Evolutionary conservation across 2,329 filamentous ascomycete genomes (phyloP).

Genomic region (Ophiocordyceps camponoti-floridani): DNA sequence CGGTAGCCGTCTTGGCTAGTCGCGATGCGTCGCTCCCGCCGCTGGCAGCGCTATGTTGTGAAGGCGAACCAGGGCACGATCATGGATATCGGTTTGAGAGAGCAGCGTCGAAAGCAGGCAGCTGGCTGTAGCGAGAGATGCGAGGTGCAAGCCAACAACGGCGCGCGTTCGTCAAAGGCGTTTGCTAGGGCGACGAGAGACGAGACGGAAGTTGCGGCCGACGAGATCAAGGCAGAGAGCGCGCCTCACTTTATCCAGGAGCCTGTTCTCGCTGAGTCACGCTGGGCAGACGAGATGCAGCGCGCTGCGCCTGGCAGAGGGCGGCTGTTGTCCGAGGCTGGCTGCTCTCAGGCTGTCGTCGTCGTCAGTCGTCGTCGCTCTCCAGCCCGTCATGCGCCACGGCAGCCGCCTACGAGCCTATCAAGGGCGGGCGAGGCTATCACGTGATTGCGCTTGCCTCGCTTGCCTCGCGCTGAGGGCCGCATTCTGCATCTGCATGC

Average conservation of each 20-base stretch:
- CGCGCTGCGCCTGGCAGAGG: not conserved
- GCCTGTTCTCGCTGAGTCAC: not conserved
- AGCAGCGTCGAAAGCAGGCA: not conserved
- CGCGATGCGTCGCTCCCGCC: constrained; percentile 3
- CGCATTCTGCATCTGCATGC: not conserved
- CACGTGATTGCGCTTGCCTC: not conserved
- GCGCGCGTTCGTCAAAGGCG: constrained; percentile 2
- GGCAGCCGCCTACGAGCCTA: not conserved
- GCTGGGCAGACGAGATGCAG: not conserved
- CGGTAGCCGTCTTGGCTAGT: constrained; percentile 4
- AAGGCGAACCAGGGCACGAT: constrained; percentile 1
- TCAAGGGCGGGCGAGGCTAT: not conserved
- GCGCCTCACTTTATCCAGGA: not conserved
- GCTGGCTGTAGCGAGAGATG: no score
- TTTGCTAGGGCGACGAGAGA: not conserved
- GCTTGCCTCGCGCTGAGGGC: not conserved
- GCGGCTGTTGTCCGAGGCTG: not conserved
- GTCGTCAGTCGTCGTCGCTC: not conserved
- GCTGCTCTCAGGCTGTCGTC: not conserved
- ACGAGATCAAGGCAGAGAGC: not conserved
- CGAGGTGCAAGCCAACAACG: no score
- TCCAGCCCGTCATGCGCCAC: not conserved
- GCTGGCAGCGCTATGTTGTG: constrained; percentile 3
- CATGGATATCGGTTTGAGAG: constrained; percentile 6
- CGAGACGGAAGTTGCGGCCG: constrained; percentile 1